Conservation (phyloP, 1,284 basidiomycete genomes). For the Mrakiaceae sp. region DNA sequence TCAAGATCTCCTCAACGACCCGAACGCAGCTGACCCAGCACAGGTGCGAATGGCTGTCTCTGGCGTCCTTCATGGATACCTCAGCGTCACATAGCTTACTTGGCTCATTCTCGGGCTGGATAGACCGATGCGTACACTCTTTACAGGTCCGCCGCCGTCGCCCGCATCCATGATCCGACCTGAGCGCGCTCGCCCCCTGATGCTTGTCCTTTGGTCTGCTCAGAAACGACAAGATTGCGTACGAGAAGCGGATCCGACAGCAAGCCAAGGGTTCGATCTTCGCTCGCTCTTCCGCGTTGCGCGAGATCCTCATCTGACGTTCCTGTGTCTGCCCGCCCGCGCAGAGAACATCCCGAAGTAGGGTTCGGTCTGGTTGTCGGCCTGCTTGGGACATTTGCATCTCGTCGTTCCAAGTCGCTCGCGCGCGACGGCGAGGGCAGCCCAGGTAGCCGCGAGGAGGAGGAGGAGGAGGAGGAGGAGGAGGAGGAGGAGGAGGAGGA, state of each 20-base stretch:
- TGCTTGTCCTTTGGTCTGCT: not conserved
- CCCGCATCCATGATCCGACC: not conserved
- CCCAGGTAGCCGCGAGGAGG: too few species aligned
- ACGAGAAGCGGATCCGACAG: slow-evolving; percentile 68
- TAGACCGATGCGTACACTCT: slow-evolving; percentile 76
- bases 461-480: too few species aligned
- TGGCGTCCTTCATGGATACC: not conserved
- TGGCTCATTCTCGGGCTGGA: not conserved
- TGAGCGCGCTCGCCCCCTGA: not conserved
- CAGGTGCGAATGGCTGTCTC: slow-evolving; percentile 47
- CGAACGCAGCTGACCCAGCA: slow-evolving; percentile 88
- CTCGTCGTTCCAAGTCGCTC: too few species aligned
- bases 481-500: too few species aligned
- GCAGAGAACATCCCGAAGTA: too few species aligned
- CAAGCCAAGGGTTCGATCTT: slow-evolving; percentile 51
- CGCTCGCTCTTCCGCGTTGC: not conserved
- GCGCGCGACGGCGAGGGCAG: too few species aligned
- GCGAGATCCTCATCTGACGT: too few species aligned
- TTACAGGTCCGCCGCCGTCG: slow-evolving; percentile 64
- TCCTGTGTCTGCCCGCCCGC: too few species aligned
- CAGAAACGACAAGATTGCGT: slow-evolving; percentile 80
- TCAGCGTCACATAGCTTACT: too few species aligned
- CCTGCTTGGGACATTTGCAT: too few species aligned
- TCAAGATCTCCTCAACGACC: slow-evolving; percentile 86
- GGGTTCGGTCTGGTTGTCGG: too few species aligned